Conservation (phyloP, 208 protist genomes). For the Acanthamoeba sp. region DNA sequence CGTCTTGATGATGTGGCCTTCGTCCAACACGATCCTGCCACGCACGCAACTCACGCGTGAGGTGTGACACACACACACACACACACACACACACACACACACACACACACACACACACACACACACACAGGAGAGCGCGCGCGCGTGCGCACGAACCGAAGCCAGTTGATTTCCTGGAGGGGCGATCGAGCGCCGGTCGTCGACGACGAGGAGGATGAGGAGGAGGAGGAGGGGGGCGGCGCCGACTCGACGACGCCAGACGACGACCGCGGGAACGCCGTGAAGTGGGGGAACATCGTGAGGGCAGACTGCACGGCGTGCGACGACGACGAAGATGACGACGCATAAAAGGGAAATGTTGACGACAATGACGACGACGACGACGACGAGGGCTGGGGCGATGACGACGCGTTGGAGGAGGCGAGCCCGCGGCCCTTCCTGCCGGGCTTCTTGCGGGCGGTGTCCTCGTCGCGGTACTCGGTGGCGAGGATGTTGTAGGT, state of each 20-base stretch:
- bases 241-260: not conserved
- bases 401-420: not conserved
- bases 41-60: too few relatives aligned
- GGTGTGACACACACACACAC: too few relatives aligned
- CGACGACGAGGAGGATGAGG: not conserved
- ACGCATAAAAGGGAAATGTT: not conserved
- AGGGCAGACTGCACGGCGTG: not conserved
- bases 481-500: conserved; percentile 59
- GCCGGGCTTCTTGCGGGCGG: not conserved
- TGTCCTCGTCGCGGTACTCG: conserved; percentile 12
- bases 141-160: not conserved
- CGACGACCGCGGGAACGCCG: not conserved
- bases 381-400: too few relatives aligned
- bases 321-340: not conserved
- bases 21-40: conserved; percentile 90
- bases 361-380: not conserved
- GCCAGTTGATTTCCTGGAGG: conserved; percentile 25
- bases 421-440: not conserved
- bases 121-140: too few relatives aligned
- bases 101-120: not conserved
- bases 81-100: too few relatives aligned
- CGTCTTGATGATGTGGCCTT: conserved; percentile 90
- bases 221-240: not conserved
- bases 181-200: not conserved
- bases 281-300: not conserved